Percentiles rank a stretch among this genome's conserved stretches.
These are phyloP conservation scores for Phyllosticta paracitricarpa DNA, from an alignment of 2,329 filamentous ascomycete genomes.

Conservation along the genomic window DNA sequence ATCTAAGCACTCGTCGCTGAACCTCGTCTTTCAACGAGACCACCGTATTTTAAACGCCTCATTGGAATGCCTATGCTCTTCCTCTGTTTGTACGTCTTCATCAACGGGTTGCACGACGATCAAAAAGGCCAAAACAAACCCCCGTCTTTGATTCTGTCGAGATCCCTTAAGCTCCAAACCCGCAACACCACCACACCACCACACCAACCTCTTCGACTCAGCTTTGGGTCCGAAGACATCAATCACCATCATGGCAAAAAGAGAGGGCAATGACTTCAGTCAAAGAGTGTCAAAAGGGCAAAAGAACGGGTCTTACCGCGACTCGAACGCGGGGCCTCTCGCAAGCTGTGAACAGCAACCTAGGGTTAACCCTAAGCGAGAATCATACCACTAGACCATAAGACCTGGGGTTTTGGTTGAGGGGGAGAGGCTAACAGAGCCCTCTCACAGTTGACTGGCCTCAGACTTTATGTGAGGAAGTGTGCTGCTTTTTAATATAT, in stretches of 20 bases:
- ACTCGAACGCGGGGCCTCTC: neutral
- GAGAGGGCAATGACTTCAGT: neutral
- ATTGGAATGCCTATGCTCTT: too few species aligned
- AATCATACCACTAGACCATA: constrained; percentile 61
- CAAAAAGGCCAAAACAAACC: too few species aligned
- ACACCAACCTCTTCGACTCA: neutral
- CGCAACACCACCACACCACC: too few species aligned
- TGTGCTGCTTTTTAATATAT: too few species aligned
- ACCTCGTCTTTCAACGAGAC: neutral
- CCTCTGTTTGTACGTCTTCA: too few species aligned
- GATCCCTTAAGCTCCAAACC: too few species aligned
- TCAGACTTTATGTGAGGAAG: too few species aligned
- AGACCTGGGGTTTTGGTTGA: constrained; percentile 11
- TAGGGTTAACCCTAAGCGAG: constrained; percentile 49
- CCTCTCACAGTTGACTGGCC: too few species aligned
- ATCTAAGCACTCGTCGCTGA: neutral
- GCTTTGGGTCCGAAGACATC: neutral
- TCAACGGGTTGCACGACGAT: too few species aligned
- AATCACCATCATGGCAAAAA: neutral
- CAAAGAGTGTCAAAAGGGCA: neutral
- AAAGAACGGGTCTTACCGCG: neutral
- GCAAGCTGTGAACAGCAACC: neutral
- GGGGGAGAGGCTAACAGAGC: too few species aligned
- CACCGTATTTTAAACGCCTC: too few species aligned
- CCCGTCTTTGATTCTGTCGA: too few species aligned